phyloP scores from a whole-genome alignment of 2,329 filamentous ascomycete species.

The Ascochyta clinopodiicola region DNA sequence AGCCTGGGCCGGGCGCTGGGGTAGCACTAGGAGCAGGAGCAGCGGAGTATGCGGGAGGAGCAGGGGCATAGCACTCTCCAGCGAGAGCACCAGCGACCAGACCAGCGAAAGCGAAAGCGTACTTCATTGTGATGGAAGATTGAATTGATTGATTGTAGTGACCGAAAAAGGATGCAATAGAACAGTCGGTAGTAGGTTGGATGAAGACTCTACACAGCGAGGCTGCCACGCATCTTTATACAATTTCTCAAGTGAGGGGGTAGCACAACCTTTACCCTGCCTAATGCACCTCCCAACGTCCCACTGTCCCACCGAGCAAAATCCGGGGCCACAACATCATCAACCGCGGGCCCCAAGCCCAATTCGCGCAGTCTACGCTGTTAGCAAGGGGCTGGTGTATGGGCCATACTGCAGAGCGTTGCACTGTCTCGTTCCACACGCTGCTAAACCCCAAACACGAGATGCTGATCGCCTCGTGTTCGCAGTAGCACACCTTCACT shows the following conservation, averaged over 20 bases:
- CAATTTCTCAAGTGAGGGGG: not conserved
- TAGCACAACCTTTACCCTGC: not conserved
- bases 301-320: not conserved
- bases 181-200: not conserved
- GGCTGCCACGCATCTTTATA: conserved; percentile 12
- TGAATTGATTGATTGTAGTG: not conserved
- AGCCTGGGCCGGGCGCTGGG: conserved; percentile 16
- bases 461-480: conserved; percentile 20
- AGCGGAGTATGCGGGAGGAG: conserved; percentile 1
- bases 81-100: conserved; percentile 36
- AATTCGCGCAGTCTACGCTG: conserved; percentile 1
- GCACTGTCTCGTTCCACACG: conserved; percentile 15
- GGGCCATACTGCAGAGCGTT: conserved; percentile 9
- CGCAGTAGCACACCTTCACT: conserved; percentile 2
- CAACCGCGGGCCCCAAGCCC: not conserved
- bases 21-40: conserved; percentile 4
- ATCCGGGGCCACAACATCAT: conserved; percentile 5
- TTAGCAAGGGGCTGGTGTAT: not conserved
- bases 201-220: not conserved
- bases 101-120: conserved; percentile 35
- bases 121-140: conserved; percentile 42
- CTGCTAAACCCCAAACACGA: conserved; percentile 17
- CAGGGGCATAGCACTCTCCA: conserved; percentile 19
- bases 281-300: not conserved
- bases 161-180: not conserved